Percentiles rank a stretch among this genome's conserved stretches.
phyloP scores from a whole-genome alignment of 2,329 filamentous ascomycete species.

The Leptoxyphium fumago region DNA sequence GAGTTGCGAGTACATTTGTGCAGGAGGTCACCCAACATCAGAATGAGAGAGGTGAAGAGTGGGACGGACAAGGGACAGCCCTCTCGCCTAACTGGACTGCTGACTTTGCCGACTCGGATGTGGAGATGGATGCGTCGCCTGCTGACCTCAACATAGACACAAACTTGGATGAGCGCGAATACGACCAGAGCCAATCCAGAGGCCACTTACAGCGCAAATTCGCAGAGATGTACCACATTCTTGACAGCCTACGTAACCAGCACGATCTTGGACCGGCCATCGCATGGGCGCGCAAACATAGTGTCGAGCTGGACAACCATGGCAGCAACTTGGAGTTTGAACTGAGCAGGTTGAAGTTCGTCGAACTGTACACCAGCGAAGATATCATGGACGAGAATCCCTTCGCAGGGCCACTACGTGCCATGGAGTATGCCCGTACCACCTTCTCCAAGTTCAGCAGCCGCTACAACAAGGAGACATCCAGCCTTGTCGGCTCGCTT shows the following conservation, averaged over 20 bases:
- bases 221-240: conserved; percentile 76
- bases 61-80: neutral
- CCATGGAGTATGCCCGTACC: conserved; percentile 59
- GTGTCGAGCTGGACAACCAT: conserved; percentile 54
- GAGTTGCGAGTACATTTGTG: conserved; percentile 73
- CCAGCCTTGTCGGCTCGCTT: conserved; percentile 68
- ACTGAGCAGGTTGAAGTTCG: conserved; percentile 73
- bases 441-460: conserved; percentile 62
- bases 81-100: conserved; percentile 2
- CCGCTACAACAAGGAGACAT: conserved; percentile 64
- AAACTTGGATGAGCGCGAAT: conserved; percentile 1
- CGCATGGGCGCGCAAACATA: conserved; percentile 64
- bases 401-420: conserved; percentile 45
- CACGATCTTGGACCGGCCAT: conserved; percentile 73
- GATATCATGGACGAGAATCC: conserved; percentile 29
- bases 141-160: conserved; percentile 16
- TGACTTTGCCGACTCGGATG: conserved; percentile 3
- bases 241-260: conserved; percentile 57
- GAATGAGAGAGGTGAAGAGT: conserved; percentile 1
- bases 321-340: conserved; percentile 95
- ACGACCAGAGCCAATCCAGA: neutral
- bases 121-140: conserved; percentile 26
- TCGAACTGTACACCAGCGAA: conserved; percentile 65
- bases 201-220: conserved; percentile 62
- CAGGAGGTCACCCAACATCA: conserved; percentile 41